Conservation (phyloP, 2,329 filamentous ascomycete species). For the Paecilomyces sp. region DNA sequence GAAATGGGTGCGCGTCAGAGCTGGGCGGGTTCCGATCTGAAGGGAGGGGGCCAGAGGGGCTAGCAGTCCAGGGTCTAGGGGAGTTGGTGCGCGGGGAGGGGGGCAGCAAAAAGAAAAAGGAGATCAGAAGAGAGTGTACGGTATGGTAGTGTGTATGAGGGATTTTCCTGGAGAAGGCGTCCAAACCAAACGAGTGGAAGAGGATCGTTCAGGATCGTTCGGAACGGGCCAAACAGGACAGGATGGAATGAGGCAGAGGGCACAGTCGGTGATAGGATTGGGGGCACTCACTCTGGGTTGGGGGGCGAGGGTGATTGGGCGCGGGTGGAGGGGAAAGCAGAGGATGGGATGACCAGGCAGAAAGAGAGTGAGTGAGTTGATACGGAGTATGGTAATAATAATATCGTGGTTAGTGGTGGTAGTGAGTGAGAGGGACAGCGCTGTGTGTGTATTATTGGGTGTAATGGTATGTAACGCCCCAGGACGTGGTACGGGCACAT, state of each 20-base stretch:
- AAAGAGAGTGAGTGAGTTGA: not conserved
- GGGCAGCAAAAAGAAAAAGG: not conserved
- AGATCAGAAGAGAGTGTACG: not conserved
- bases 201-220: not conserved
- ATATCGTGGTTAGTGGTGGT: no score
- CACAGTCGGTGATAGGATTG: not conserved
- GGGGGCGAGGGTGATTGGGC: not conserved
- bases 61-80: not conserved
- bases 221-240: not conserved
- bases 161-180: not conserved
- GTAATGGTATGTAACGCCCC: not conserved
- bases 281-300: not conserved
- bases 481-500: not conserved
- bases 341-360: not conserved
- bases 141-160: not conserved
- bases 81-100: not conserved
- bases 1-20: not conserved
- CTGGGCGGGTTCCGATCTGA: not conserved
- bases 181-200: not conserved
- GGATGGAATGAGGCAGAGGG: no score
- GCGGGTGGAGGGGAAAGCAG: not conserved
- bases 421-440: not conserved
- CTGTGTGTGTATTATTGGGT: not conserved
- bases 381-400: no score
- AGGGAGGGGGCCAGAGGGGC: not conserved